phyloP scores from a whole-genome alignment of 208 protist species.

The Borovskyia barvae region DNA sequence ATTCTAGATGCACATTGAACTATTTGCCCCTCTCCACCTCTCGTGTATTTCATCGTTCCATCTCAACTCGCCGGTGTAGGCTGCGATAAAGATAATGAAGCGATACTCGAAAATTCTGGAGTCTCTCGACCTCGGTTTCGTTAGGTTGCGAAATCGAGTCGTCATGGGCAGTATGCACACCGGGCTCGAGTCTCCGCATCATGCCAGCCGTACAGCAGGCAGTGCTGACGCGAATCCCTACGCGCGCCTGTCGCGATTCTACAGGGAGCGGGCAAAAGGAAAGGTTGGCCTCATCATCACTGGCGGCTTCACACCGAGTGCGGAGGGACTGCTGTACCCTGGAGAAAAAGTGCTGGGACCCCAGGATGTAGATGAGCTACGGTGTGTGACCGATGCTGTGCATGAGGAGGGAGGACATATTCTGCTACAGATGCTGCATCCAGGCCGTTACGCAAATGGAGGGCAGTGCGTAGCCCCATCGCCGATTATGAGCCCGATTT shows the following conservation, averaged over 20 bases:
- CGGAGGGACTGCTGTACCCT: slow-evolving; percentile 64
- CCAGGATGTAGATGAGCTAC: slow-evolving; percentile 57
- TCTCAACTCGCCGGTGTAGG: background rate
- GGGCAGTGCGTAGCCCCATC: slow-evolving; percentile 55
- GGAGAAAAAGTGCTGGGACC: slow-evolving; percentile 69
- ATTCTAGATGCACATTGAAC: too few species aligned
- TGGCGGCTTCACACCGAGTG: slow-evolving; percentile 84
- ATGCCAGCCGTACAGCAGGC: slow-evolving; percentile 16
- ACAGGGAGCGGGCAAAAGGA: slow-evolving; percentile 75
- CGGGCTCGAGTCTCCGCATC: slow-evolving; percentile 49
- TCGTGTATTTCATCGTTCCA: background rate
- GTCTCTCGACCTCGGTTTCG: slow-evolving; percentile 59
- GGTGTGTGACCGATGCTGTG: slow-evolving; percentile 80
- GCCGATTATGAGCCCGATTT: slow-evolving; percentile 51
- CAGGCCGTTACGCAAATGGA: slow-evolving; percentile 71
- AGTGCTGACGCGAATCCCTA: slow-evolving; percentile 51
- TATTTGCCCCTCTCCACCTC: background rate
- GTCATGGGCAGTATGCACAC: slow-evolving; percentile 84
- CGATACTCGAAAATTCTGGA: slow-evolving; percentile 36
- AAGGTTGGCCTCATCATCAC: slow-evolving; percentile 89
- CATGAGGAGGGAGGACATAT: slow-evolving; percentile 88
- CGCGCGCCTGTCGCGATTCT: slow-evolving; percentile 72
- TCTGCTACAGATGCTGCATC: slow-evolving; percentile 91
- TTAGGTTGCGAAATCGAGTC: slow-evolving; percentile 74
- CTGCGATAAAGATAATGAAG: slow-evolving; percentile 13